Evolutionary conservation across 2,329 filamentous ascomycete genomes (phyloP).

Genomic region (Exophiala lecanii-corni): DNA sequence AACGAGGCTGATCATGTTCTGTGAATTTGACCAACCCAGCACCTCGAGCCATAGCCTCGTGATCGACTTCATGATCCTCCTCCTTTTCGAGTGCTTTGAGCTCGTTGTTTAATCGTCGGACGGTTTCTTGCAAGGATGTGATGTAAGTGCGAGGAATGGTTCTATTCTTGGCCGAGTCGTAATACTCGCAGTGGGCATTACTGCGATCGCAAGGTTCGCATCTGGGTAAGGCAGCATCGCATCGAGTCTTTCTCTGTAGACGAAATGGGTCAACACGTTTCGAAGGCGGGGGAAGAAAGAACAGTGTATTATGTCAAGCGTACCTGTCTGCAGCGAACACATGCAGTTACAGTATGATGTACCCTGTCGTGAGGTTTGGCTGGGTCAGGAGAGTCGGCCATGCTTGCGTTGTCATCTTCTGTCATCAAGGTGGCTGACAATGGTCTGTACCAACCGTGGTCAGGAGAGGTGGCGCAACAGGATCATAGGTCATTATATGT

Average conservation of each 20-base stretch:
- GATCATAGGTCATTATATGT: neutral
- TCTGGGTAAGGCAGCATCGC: conserved; percentile 85
- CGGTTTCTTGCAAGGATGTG: conserved; percentile 81
- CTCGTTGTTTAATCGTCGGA: conserved; percentile 75
- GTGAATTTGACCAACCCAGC: conserved; percentile 80
- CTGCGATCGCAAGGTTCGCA: conserved; percentile 91
- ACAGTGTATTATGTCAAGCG: conserved; percentile 19
- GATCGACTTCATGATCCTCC: conserved; percentile 64
- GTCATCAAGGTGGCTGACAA: conserved; percentile 9
- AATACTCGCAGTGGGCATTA: conserved; percentile 90
- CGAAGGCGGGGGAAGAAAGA: conserved; percentile 2
- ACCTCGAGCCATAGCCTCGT: conserved; percentile 80
- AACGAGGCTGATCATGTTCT: conserved; percentile 82
- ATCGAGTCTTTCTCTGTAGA: conserved; percentile 85
- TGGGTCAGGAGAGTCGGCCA: conserved; percentile 19
- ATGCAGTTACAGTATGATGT: conserved; percentile 45
- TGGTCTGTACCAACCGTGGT: neutral
- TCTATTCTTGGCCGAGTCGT: conserved; percentile 78
- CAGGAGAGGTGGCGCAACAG: neutral
- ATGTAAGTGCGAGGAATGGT: conserved; percentile 91
- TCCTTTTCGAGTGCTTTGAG: conserved; percentile 74
- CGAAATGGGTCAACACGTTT: conserved; percentile 22
- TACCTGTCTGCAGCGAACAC: conserved; percentile 48
- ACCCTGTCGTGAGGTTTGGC: conserved; percentile 18
- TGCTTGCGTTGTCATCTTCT: conserved; percentile 17